These are phyloP conservation scores for Pichia paraexigua DNA, from an alignment of 805 yeast species.

Conservation along the genomic window DNA sequence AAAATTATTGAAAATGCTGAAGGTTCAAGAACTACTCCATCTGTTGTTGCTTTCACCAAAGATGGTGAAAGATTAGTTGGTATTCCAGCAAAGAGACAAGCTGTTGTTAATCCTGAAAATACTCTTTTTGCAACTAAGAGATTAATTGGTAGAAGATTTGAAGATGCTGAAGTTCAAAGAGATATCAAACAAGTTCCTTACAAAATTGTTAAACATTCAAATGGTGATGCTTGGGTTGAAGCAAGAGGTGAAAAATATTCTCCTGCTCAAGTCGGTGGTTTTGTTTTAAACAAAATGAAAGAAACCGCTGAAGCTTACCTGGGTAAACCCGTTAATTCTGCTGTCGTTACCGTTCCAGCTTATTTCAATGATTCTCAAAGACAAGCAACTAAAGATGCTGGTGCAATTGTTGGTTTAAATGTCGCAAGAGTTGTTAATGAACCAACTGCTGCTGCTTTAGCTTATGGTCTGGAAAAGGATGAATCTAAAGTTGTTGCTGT, in stretches of 20 bases:
- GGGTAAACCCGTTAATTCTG: conserved; percentile 81
- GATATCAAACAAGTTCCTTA: conserved; percentile 60
- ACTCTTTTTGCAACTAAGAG: conserved; percentile 80
- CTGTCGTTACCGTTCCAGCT: conserved; percentile 88
- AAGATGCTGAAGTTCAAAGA: conserved; percentile 61
- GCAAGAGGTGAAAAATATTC: conserved; percentile 41
- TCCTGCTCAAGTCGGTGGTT: conserved; percentile 68
- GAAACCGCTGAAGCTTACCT: conserved; percentile 93
- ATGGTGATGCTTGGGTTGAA: conserved; percentile 66
- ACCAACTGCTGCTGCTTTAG: conserved; percentile 91
- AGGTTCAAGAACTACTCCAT: conserved; percentile 75
- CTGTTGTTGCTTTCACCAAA: conserved; percentile 60
- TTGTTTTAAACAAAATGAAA: conserved; percentile 89
- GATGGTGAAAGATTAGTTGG: conserved; percentile 50
- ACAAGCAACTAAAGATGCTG: conserved; percentile 95
- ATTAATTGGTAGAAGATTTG: conserved; percentile 64
- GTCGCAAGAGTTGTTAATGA: conserved; percentile 84
- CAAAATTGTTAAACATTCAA: conserved; percentile 46
- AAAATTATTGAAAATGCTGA: conserved; percentile 68
- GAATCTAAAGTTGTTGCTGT: conserved; percentile 67
- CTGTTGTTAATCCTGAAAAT: conserved; percentile 64
- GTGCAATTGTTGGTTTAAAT: conserved; percentile 92
- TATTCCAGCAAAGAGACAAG: conserved; percentile 68
- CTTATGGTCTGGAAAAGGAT: conserved; percentile 82
- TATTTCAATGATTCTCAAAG: conserved; percentile 88